Evolutionary conservation across 2,329 filamentous ascomycete species (phyloP), one percentile per base, ranked within the genome.

Genomic region (Pseudocercospora cruenta): DNA sequence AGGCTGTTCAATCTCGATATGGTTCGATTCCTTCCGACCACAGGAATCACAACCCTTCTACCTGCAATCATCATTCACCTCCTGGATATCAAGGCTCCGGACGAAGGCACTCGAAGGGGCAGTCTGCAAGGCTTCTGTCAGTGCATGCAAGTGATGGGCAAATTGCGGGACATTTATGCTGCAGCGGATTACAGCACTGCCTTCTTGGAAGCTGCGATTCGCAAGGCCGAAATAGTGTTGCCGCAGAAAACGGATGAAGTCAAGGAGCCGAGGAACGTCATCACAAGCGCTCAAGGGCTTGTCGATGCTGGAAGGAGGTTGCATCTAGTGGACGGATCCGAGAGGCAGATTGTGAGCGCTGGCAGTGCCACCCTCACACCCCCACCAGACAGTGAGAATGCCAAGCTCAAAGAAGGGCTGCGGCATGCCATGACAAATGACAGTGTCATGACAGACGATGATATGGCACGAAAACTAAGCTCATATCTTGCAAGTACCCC

Each of bases 121-220:
- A 93, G 92, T 55, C 86, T 93, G 24, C 87, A 90, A 65, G 92
- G 93, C 21, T 97, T 97, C 82, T 91, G 90, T 72, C 90, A 93
- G 77, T 97, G 94, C 80, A 97, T 97, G 92, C 87, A 90, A 55
- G 93, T 97, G 66, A 91, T 97, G 84, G 90, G 93, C 77, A 90
- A 90, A 69, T 85, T 98, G 19, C 88, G 93, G 43, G 93, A 97
- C 75, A 92, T 93, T 31, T 97, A 98, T 75, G 90, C 93, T 0
- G 93, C 94, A 0, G 94, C 94, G n/a, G 94, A 97, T 78, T 97
- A 95, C 74, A 93, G 93, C n/a, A 94, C 92, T 0, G 92, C 92
- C 2, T 97, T 97, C 82, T 85, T 97, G n/a, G 92, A 96, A 76
- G 93, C 93, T 1, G 93, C 93, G 0, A 91, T 97, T 69, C 89